These are phyloP conservation scores for Arthrobotrys entomopaga DNA, from an alignment of 2,329 filamentous ascomycete species.

Conservation along the genomic window DNA sequence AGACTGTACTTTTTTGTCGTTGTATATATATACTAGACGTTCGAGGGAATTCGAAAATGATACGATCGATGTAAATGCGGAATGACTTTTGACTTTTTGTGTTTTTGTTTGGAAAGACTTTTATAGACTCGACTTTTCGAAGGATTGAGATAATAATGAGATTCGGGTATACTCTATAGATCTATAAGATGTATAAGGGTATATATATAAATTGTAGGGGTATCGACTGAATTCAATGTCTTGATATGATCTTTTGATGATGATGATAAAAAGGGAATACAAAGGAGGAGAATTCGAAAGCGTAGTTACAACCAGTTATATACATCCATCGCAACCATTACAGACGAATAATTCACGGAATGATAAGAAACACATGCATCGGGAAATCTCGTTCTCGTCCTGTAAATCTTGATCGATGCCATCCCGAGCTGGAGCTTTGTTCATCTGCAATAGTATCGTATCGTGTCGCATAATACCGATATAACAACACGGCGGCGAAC, in stretches of 20 bases:
- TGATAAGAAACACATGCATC: constrained; percentile 32
- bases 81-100: background rate
- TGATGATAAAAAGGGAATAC: constrained; percentile 28
- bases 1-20: background rate
- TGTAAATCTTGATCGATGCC: no score
- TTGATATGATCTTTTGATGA: constrained; percentile 54
- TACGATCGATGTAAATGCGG: background rate
- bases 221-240: constrained; percentile 22
- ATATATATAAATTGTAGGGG: constrained; percentile 22
- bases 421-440: constrained; percentile 22
- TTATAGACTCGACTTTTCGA: constrained; percentile 15
- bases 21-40: constrained; percentile 15
- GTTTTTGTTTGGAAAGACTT: background rate
- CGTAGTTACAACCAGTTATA: constrained; percentile 11
- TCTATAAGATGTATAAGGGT: constrained; percentile 14
- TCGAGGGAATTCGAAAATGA: background rate
- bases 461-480: constrained; percentile 12
- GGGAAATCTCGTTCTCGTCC: constrained; percentile 35
- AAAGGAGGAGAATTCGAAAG: constrained; percentile 12
- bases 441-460: background rate
- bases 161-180: constrained; percentile 15
- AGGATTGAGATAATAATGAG: background rate
- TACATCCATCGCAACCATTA: constrained; percentile 7
- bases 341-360: constrained; percentile 48
- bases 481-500: constrained; percentile 29